Base-by-base conservation (phyloP, 2,329 filamentous ascomycete species). In the Penicillium italicum region DNA sequence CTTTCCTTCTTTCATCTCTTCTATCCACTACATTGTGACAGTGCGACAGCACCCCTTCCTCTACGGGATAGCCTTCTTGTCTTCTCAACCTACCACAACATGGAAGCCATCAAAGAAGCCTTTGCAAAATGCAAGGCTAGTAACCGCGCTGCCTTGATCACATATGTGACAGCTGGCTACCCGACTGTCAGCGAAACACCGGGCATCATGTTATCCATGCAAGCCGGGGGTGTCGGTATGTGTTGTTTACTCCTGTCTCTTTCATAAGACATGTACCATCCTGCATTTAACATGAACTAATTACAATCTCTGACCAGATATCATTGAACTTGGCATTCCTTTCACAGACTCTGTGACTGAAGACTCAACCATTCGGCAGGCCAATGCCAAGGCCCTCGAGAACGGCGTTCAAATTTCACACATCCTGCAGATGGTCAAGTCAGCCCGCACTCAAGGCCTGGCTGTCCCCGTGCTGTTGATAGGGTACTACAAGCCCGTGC, bases 281-380 rank as follows among this genome's bases (percentile, higher is more conserved):
- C 16, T 16, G 14, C 11, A 28, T 11, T 18, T 7, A 8, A 28
- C 10, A 43, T 18, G 4, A 18, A 10, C 22, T 10, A 20, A 52
- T 28, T 10, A 9, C 8, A 28, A 28, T 2, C 4, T 4, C 12
- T 49, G 9, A 18, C 12, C 63, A 90, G 93, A 97, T 74, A 80
- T 97, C 56, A 93, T 97, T 70, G 93, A 97, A 75, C 86, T 97
- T 62, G 93, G 93, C 58, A 85, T 96, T 52, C 93, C 93, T 45
- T 97, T 97, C 77, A 96, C 91, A 68, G 93, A 97, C 73, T 93
- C 93, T 57, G 96, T 97, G 72, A 91, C 91, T 65, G 93, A 97
- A 74, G 92, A 93, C 34, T 91, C 92, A 34, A 96, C 91, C 2
- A 97, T 97, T 65, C 93, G 97, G 77, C 92, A 87, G 60, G 84